These are phyloP conservation scores for Irpex sp. DNA, from an alignment of 1,284 basidiomycete species.

Conservation along the genomic window DNA sequence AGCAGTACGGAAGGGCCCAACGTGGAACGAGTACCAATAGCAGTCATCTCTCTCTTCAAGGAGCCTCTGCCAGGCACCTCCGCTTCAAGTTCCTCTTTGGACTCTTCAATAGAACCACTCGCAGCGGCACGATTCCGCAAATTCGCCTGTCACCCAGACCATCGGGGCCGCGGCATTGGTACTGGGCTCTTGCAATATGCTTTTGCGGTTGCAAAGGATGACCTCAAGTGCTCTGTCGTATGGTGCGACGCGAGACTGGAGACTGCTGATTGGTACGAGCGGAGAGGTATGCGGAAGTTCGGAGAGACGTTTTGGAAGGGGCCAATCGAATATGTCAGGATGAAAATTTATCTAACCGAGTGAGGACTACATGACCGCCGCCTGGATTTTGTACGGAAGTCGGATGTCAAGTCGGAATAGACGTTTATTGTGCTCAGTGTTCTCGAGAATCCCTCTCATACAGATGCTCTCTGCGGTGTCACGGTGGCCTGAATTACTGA, in stretches of 20 bases:
- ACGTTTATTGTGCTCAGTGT: too few species aligned
- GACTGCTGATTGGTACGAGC: conserved; percentile 48
- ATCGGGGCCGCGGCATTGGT: conserved; percentile 49
- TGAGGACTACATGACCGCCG: neutral
- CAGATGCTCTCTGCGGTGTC: too few species aligned
- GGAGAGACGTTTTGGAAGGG: conserved; percentile 52
- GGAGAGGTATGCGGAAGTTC: conserved; percentile 44
- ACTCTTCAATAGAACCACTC: neutral
- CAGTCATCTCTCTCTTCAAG: conserved; percentile 54
- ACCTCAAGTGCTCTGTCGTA: conserved; percentile 35
- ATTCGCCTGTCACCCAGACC: conserved; percentile 50
- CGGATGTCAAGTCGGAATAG: too few species aligned
- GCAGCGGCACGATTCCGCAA: conserved; percentile 51
- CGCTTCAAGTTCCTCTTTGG: neutral
- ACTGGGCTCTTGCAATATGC: conserved; percentile 41
- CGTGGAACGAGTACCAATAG: conserved; percentile 30
- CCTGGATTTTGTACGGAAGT: too few species aligned
- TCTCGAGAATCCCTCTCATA: too few species aligned
- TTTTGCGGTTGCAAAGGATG: conserved; percentile 33
- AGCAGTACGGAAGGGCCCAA: neutral
- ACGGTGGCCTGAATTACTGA: too few species aligned
- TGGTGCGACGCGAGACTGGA: conserved; percentile 58
- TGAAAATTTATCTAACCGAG: conserved; percentile 23
- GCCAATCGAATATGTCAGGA: conserved; percentile 49
- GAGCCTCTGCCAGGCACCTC: conserved; percentile 33